Percentiles rank a stretch among this genome's conserved stretches.
phyloP scores from a whole-genome alignment of 805 yeast species.

The Wickerhamomyces chambardii region DNA sequence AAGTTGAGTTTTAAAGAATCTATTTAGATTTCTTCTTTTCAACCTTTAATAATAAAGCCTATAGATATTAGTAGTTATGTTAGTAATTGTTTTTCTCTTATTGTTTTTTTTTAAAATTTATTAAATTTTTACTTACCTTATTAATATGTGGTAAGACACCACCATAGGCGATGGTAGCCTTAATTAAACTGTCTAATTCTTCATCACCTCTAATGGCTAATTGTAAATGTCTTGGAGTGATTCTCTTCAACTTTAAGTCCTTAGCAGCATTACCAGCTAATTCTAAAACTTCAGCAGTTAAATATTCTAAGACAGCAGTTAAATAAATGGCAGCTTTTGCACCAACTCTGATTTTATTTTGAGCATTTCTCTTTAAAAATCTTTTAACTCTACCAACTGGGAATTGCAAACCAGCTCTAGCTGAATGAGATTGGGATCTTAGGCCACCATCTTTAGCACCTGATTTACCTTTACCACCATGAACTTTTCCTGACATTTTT shows the following conservation, averaged over 20 bases:
- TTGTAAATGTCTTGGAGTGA: conserved; percentile 95
- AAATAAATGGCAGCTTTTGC: conserved; percentile 87
- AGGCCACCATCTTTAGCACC: conserved; percentile 63
- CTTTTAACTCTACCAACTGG: conserved; percentile 99
- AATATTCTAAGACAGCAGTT: conserved; percentile 91
- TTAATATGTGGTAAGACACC: conserved; percentile 76
- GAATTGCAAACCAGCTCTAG: conserved; percentile 91
- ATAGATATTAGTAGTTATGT: not conserved
- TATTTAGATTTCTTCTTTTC: conserved; percentile 14
- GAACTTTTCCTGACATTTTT: conserved; percentile 87
- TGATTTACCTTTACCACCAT: conserved; percentile 95
- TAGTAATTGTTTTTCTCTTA: conserved; percentile 2
- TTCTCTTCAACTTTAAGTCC: conserved; percentile 91
- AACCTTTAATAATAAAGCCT: conserved; percentile 17
- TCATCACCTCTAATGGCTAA: conserved; percentile 98
- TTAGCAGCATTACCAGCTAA: conserved; percentile 98
- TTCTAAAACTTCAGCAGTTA: conserved; percentile 95
- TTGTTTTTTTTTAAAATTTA: too few species aligned
- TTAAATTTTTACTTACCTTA: conserved; percentile 17
- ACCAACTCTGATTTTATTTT: conserved; percentile 78
- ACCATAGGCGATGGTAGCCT: conserved; percentile 96
- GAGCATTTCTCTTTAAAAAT: conserved; percentile 86
- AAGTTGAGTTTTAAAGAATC: not conserved
- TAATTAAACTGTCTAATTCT: conserved; percentile 87
- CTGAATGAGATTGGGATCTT: conserved; percentile 79